These are phyloP conservation scores for Fraxinus greggii DNA, from an alignment of 305 asterid genomes.

Conservation along the genomic window DNA sequence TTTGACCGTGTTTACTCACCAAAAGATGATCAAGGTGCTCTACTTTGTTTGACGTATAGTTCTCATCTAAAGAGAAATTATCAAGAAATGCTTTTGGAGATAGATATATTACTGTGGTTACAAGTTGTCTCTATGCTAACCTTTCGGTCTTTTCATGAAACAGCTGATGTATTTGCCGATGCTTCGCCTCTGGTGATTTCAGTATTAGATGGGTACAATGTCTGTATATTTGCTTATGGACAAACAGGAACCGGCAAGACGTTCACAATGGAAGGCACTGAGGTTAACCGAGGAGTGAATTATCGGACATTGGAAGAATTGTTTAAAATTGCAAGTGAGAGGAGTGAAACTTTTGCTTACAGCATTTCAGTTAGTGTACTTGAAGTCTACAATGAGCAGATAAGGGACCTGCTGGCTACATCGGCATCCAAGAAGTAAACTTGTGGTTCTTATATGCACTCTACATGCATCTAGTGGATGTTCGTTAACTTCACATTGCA, in stretches of 20 bases:
- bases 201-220: conserved; percentile 96
- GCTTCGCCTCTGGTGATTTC: conserved; percentile 92
- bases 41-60: conserved; percentile 1
- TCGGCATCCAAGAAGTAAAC: conserved; percentile 80
- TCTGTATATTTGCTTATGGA: conserved; percentile 96
- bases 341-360: conserved; percentile 65
- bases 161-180: conserved; percentile 91
- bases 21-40: conserved; percentile 82
- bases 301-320: conserved; percentile 85
- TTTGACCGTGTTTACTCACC: conserved; percentile 93
- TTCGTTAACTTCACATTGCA: background rate
- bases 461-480: conserved; percentile 1
- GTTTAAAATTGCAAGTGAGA: conserved; percentile 66
- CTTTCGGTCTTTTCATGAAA: conserved; percentile 18
- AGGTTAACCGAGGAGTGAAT: conserved; percentile 82
- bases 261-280: conserved; percentile 98
- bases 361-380: conserved; percentile 91
- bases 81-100: background rate
- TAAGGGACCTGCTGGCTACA: conserved; percentile 75
- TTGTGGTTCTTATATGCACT: conserved; percentile 16
- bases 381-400: conserved; percentile 98
- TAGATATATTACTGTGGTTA: background rate
- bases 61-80: background rate
- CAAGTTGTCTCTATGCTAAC: conserved; percentile 17
- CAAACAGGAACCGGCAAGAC: conserved; percentile 99